Evolutionary conservation across 2,329 filamentous ascomycete genomes (phyloP).

Genomic region (Epicoccum sorghinum): DNA sequence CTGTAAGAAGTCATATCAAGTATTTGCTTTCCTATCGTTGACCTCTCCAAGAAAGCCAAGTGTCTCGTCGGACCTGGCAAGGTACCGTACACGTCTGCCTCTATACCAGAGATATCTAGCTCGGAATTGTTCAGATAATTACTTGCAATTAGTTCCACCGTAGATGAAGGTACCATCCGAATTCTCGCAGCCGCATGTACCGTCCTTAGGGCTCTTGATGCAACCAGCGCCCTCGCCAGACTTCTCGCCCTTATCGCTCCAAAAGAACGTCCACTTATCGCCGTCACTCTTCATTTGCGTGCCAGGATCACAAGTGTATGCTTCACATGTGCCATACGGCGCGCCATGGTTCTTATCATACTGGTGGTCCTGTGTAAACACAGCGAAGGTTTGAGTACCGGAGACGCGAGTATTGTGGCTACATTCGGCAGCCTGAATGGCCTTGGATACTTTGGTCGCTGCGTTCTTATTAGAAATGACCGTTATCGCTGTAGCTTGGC

Average conservation of each 20-base stretch:
- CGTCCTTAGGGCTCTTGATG: constrained; percentile 34
- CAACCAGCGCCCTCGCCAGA: constrained; percentile 34
- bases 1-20: no score
- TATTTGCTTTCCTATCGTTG: no score
- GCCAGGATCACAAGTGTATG: constrained; percentile 31
- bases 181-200: constrained; percentile 34
- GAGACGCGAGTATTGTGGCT: constrained; percentile 49
- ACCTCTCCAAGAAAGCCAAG: no score
- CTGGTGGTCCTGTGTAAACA: constrained; percentile 54
- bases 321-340: constrained; percentile 55
- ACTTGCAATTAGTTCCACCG: constrained; percentile 12
- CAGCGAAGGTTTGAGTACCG: constrained; percentile 48
- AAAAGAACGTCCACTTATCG: constrained; percentile 34
- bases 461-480: not conserved
- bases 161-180: constrained; percentile 33
- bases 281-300: constrained; percentile 19
- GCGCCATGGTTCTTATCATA: constrained; percentile 53
- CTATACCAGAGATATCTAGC: no score
- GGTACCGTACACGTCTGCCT: no score
- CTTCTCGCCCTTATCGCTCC: constrained; percentile 24
- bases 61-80: no score
- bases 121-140: not conserved
- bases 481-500: no score
- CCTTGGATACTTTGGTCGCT: constrained; percentile 41
- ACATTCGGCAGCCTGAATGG: constrained; percentile 53